phyloP scores from a whole-genome alignment of 257 asterid species.

The Solanum rostratum region DNA sequence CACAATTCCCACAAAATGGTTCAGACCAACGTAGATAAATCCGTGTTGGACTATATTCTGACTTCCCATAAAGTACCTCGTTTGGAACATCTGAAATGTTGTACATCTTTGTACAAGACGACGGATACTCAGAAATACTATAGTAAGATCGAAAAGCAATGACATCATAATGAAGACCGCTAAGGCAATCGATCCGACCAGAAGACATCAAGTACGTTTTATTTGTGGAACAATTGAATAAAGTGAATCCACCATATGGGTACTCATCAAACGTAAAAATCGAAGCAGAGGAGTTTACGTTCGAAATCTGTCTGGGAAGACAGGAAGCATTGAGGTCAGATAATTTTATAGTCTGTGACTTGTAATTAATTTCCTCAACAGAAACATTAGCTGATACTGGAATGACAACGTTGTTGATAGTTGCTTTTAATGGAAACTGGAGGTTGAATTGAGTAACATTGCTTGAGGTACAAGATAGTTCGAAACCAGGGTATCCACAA shows the following conservation, averaged over 20 bases:
- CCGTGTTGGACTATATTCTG: neutral
- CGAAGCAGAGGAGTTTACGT: neutral
- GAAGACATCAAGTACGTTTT: neutral
- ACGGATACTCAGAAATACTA: conserved; percentile 12
- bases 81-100: conserved; percentile 29
- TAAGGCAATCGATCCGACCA: conserved; percentile 31
- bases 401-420: conserved; percentile 2
- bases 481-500: conserved; percentile 23
- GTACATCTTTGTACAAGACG: conserved; percentile 53
- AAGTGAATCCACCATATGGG: neutral
- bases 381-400: conserved; percentile 8
- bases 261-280: neutral
- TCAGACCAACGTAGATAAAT: conserved; percentile 31
- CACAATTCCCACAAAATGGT: conserved; percentile 52
- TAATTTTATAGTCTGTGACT: conserved; percentile 13
- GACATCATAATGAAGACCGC: conserved; percentile 19
- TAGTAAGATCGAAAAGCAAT: conserved; percentile 17
- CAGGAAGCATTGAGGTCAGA: conserved; percentile 10
- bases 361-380: conserved; percentile 13
- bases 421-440: conserved; percentile 9
- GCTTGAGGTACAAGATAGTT: conserved; percentile 8
- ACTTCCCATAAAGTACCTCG: conserved; percentile 12
- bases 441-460: conserved; percentile 8
- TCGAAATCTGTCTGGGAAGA: conserved; percentile 12
- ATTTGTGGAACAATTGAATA: neutral